Base-by-base conservation (phyloP, 257 asterid genomes). In the Sherardia arvensis region DNA sequence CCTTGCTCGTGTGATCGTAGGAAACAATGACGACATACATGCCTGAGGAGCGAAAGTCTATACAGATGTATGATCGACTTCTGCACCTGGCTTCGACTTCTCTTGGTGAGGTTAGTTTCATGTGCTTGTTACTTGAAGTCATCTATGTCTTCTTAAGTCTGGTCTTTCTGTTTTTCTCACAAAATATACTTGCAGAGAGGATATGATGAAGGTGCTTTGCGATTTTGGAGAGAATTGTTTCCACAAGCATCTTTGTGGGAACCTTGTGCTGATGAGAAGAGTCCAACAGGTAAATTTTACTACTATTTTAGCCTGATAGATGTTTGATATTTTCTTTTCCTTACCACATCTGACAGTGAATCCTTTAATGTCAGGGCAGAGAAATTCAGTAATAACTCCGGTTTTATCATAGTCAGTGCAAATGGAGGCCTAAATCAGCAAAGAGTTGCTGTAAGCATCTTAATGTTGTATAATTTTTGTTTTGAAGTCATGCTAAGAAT, bases 401-500 rank as follows among this genome's bases (percentile, higher is more conserved):
- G 99, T 43, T 85, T 73, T 57, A 80, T 93, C 54, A 65, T 87
- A 73, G 84, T 90, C 69, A 90, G 99, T 30, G 96, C 96, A 67
- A 93, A 93, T 51, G 98, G 98, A 53, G 98, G 96, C 55, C 84
- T 91, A 58, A 91, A 88, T 76, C 98, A 91, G 77, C 98, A 88
- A 67, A 79, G 98, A 75, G 96, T 88, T 64, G 98, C 98, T 1
- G 95, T 88, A 81, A 85, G 97, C 32, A 43, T 62, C 32, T 53
- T 7, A 27, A 47, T 38, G 8, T 61, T 12, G 36, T 0, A 17
- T 9, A 4, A 11, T 33, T 11, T 33, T 8, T 53, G 20, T 18
- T 12, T 18, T 21, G 10, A 64, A 1, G 11, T 27, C 47, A 64
- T 30, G 30, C 47, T 18, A 47, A 18, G 23, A 22, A 18, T 47